phyloP scores from a whole-genome alignment of 805 yeast species.

The Metschnikowia continentalis region DNA sequence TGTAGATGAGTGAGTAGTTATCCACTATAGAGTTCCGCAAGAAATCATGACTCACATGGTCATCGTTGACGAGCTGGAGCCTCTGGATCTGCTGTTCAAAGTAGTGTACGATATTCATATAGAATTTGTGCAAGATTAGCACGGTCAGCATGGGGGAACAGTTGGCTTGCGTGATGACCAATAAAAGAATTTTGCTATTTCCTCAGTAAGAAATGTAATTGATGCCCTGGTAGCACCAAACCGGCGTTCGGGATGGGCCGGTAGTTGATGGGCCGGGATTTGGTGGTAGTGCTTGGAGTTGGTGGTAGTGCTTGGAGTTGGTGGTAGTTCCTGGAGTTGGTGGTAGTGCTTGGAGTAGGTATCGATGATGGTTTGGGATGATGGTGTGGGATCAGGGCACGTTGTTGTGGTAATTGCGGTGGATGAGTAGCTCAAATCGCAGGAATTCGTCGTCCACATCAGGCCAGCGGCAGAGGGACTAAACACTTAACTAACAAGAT shows the following conservation, averaged over 20 bases:
- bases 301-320: too few relatives aligned
- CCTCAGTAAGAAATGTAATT: conserved; percentile 50
- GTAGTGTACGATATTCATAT: conserved; percentile 27
- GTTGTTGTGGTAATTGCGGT: conserved; percentile 32
- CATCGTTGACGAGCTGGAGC: not conserved
- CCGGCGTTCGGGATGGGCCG: conserved; percentile 43
- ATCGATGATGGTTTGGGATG: too few relatives aligned
- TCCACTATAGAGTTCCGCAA: conserved; percentile 57
- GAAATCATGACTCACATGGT: not conserved
- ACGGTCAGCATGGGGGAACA: conserved; percentile 56
- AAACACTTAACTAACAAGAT: conserved; percentile 7
- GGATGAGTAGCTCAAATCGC: conserved; percentile 30
- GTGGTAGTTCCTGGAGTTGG: too few relatives aligned
- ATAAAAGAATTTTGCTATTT: conserved; percentile 41
- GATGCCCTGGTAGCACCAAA: conserved; percentile 45
- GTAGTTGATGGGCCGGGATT: conserved; percentile 8
- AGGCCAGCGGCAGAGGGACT: conserved; percentile 47
- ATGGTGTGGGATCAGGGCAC: conserved; percentile 22
- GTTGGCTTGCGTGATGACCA: conserved; percentile 44
- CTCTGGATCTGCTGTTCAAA: conserved; percentile 12
- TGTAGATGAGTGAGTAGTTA: conserved; percentile 69
- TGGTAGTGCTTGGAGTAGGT: too few relatives aligned
- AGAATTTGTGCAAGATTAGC: conserved; percentile 47
- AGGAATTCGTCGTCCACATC: conserved; percentile 20
- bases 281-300: conserved; percentile 21